A percentile compares a stretch with the other conserved stretches of the same genome.
Conservation (phyloP, 306 rosid species). For the Leucaena leucocephala region DNA sequence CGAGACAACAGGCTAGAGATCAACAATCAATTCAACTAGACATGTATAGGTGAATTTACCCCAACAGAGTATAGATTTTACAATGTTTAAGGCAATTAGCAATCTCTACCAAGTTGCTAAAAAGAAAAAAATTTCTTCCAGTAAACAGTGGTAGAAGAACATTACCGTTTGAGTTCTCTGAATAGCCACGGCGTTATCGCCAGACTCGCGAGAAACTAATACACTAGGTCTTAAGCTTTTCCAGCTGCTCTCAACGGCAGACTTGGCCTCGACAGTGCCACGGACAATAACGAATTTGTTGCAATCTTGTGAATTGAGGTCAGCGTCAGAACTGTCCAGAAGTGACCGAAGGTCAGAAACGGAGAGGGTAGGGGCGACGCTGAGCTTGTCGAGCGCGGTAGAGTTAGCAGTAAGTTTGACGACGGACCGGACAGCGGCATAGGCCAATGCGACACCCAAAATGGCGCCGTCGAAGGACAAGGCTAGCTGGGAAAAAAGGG, state of each 20-base stretch:
- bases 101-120: not conserved
- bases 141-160: not conserved
- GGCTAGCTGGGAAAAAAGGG: conserved; percentile 70
- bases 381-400: conserved; percentile 62
- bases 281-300: conserved; percentile 60
- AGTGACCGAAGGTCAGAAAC: conserved; percentile 85
- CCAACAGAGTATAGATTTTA: not conserved
- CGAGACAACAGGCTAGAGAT: conserved; percentile 1
- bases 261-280: conserved; percentile 74
- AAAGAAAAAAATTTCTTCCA: not conserved
- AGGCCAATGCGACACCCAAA: conserved; percentile 70
- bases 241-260: conserved; percentile 62
- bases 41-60: not conserved
- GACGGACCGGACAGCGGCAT: conserved; percentile 65
- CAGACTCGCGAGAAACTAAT: conserved; percentile 63
- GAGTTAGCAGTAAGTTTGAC: conserved; percentile 51
- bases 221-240: conserved; percentile 49
- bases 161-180: conserved; percentile 77
- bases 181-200: conserved; percentile 71
- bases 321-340: conserved; percentile 35
- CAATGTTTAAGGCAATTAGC: not conserved
- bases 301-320: conserved; percentile 17
- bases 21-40: conserved; percentile 9
- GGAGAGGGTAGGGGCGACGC: conserved; percentile 56
- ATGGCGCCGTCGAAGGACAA: conserved; percentile 85